Evolutionary conservation across 768 basidiomycete genomes (phyloP).

Genomic region (Gyrodon lividus): DNA sequence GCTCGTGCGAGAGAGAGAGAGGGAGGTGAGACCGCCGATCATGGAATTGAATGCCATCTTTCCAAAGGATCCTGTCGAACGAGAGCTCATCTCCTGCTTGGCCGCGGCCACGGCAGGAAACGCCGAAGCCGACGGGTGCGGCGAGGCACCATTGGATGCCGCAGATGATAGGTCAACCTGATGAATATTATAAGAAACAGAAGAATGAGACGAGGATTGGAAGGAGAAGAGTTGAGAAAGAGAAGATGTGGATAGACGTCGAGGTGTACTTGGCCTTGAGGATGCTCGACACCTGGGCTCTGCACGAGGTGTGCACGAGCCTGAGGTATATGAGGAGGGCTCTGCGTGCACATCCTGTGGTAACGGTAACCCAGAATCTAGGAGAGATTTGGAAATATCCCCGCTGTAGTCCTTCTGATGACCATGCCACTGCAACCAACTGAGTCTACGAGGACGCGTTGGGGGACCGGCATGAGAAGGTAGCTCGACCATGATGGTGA

Average conservation of each 20-base stretch:
- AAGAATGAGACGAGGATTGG: slow-evolving; percentile 16
- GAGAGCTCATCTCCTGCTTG: slow-evolving; percentile 37
- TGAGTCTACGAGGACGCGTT: slow-evolving; percentile 20
- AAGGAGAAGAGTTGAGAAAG: slow-evolving; percentile 26
- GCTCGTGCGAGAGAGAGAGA: slow-evolving; percentile 58
- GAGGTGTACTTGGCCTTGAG: slow-evolving; percentile 21
- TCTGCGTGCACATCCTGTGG: slow-evolving; percentile 15
- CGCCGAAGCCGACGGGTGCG: slow-evolving; percentile 1
- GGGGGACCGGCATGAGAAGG: slow-evolving; percentile 1
- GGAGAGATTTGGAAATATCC: slow-evolving; percentile 11
- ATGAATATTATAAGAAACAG: slow-evolving; percentile 14
- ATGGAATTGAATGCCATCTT: slow-evolving; percentile 65
- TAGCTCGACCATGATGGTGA: slow-evolving; percentile 24
- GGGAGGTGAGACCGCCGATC: slow-evolving; percentile 67
- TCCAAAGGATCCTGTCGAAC: slow-evolving; percentile 50
- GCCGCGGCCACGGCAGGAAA: slow-evolving; percentile 33
- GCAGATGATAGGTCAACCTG: slow-evolving; percentile 18
- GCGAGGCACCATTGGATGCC: slow-evolving; percentile 7
- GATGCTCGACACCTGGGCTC: slow-evolving; percentile 8
- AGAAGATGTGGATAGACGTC: slow-evolving; percentile 23
- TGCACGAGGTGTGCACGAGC: neutral
- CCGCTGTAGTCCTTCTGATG: slow-evolving; percentile 22
- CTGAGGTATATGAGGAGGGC: neutral
- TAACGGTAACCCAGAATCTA: slow-evolving; percentile 19
- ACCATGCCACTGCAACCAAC: slow-evolving; percentile 29